phyloP scores from a whole-genome alignment of 2,329 filamentous ascomycete species.

The Coccinonectria pachysandricola region DNA sequence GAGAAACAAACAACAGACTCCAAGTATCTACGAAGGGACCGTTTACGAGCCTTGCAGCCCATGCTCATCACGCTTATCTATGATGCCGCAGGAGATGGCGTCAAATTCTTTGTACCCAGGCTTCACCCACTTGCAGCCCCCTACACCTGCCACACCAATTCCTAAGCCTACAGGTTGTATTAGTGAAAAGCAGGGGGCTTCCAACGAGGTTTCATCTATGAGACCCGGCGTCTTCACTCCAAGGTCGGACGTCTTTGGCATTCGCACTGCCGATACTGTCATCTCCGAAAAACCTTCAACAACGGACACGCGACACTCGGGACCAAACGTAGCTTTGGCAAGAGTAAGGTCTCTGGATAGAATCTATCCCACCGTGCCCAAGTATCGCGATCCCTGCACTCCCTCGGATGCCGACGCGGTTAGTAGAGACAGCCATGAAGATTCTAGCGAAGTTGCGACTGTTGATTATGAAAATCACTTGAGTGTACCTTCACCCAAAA shows the following conservation, averaged over 20 bases:
- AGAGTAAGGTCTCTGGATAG: slow-evolving; percentile 30
- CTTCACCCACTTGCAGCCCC: slow-evolving; percentile 12
- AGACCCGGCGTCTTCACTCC: slow-evolving; percentile 20
- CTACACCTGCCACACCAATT: slow-evolving; percentile 8
- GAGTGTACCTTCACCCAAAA: no score
- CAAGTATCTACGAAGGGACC: slow-evolving; percentile 9
- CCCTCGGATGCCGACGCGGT: slow-evolving; percentile 12
- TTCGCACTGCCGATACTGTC: slow-evolving; percentile 25
- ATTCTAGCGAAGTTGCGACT: slow-evolving; percentile 5
- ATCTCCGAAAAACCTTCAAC: slow-evolving; percentile 31
- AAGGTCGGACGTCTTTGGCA: slow-evolving; percentile 24
- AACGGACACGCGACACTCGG: slow-evolving; percentile 24
- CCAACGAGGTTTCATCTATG: slow-evolving; percentile 7
- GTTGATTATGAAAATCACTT: slow-evolving; percentile 14
- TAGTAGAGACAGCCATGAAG: slow-evolving; percentile 8
- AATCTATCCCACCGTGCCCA: slow-evolving; percentile 20
- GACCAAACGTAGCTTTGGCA: slow-evolving; percentile 15
- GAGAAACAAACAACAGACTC: slow-evolving; percentile 14
- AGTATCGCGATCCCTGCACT: slow-evolving; percentile 22
- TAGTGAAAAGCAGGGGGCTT: slow-evolving; percentile 23
- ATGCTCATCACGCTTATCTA: slow-evolving; percentile 17
- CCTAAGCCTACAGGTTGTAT: slow-evolving; percentile 22
- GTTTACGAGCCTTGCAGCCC: slow-evolving; percentile 8
- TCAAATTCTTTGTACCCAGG: slow-evolving; percentile 13
- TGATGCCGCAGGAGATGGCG: slow-evolving; percentile 20